Base-by-base conservation (phyloP, 106 monocot genomes). In the Apostasia shenzhenica region DNA sequence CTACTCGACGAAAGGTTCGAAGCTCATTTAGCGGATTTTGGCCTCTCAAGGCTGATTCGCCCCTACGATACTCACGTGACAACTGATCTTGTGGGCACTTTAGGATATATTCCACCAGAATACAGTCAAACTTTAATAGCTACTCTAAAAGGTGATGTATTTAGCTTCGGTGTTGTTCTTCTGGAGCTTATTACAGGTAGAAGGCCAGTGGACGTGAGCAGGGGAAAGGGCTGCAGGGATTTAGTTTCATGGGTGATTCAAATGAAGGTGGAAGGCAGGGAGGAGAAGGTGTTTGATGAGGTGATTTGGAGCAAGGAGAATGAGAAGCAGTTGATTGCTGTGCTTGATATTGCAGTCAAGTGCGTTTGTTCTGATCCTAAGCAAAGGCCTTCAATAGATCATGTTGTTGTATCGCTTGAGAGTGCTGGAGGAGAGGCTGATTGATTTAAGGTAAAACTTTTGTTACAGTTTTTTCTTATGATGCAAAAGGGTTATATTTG, bases 31-130 rank as follows among this genome's bases (percentile, higher is more conserved):
- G 84, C 88, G 0, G 88, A 88, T 79, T 88, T 88, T 45, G 88
- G 88, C 3, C 77, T 88, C 6, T 72, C 88, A 8, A 84, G 88
- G 51, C 79, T 88, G 1, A 88, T 88, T 6, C 73, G 44, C 48
- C 81, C 88, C 0, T 85, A 81, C 26, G 79, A 84, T 5, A 88
- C 88, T 56, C 88, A 88, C 66, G 88, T 88, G 0, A 84, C 88
- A 2, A 88, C 88, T 0, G 88, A 88, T 45, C 71, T 88, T 14
- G 88, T 85, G 1, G 88, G 88, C 1, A 88, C 88, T 26, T 62
- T 88, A 50, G 88, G 88, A 0, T 84, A 88, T 57, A 88, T 88
- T 11, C 88, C 88, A 5, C 88, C 88, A 0, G 88, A 88, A 51
- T 88, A 88, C 42, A 77, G 84, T 55, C 88, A 88, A 51, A 72